phyloP scores from a whole-genome alignment of 768 basidiomycete genomes.

The Russula vinacea region DNA sequence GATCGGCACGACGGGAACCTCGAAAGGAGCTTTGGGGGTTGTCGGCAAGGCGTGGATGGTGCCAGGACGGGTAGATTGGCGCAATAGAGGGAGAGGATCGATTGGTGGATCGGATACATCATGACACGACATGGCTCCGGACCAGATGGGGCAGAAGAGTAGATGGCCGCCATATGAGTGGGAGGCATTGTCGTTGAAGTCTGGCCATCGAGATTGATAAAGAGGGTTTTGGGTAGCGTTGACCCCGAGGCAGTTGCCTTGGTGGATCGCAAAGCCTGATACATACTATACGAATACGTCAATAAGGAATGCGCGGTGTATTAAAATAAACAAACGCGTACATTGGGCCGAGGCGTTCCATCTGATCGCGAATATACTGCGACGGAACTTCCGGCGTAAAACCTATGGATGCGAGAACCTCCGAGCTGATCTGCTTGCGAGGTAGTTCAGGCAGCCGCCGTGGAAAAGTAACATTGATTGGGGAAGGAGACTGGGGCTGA shows the following conservation, averaged over 20 bases:
- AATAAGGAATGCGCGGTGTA: background rate
- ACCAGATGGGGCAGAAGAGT: conserved; percentile 22
- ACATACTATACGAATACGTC: conserved; percentile 21
- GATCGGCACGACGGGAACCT: conserved; percentile 59
- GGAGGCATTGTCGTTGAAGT: conserved; percentile 9
- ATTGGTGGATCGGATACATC: conserved; percentile 64
- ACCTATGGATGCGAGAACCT: conserved; percentile 21
- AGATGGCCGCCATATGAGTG: conserved; percentile 29
- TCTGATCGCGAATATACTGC: conserved; percentile 22
- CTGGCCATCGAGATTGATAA: conserved; percentile 13
- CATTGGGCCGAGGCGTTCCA: conserved; percentile 15
- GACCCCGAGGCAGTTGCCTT: conserved; percentile 17
- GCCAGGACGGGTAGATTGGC: conserved; percentile 59
- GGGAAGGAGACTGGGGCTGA: background rate
- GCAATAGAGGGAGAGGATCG: conserved; percentile 69
- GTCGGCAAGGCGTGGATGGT: conserved; percentile 35
- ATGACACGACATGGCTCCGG: conserved; percentile 20
- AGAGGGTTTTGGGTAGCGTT: conserved; percentile 22
- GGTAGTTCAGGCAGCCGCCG: conserved; percentile 11
- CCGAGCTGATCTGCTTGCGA: conserved; percentile 12
- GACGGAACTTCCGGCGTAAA: conserved; percentile 13
- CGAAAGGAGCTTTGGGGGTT: conserved; percentile 36
- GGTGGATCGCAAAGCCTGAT: conserved; percentile 24
- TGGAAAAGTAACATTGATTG: conserved; percentile 16
- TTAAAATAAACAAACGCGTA: background rate